These are phyloP conservation scores for Ganoderma lucidum DNA, from an alignment of 1,284 basidiomycete genomes.

Conservation along the genomic window DNA sequence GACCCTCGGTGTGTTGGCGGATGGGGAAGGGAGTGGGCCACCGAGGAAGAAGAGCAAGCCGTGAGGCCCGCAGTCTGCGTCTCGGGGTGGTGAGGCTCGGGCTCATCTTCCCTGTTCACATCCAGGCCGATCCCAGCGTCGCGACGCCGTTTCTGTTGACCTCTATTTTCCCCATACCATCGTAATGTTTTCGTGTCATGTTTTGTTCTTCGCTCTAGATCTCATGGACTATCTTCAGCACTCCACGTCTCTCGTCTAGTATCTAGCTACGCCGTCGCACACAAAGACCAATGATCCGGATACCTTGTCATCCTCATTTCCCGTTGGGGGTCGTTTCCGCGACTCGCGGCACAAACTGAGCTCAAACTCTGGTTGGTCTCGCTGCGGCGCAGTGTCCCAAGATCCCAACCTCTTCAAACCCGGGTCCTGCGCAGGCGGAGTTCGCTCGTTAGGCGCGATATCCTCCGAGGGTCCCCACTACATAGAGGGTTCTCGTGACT, in stretches of 20 bases:
- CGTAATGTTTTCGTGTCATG: background rate
- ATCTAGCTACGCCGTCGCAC: background rate
- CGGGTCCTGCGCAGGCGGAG: background rate
- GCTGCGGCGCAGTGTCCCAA: background rate
- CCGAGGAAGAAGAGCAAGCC: conserved; percentile 14
- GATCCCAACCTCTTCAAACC: background rate
- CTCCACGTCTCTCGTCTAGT: background rate
- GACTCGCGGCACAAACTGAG: background rate
- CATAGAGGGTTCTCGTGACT: background rate
- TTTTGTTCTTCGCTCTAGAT: background rate
- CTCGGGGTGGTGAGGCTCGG: background rate
- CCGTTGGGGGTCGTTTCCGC: background rate
- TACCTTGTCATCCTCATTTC: background rate
- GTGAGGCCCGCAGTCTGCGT: conserved; percentile 8
- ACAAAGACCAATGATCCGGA: background rate
- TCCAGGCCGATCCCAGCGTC: background rate
- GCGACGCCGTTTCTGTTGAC: background rate
- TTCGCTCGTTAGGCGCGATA: background rate
- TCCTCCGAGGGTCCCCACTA: too few species aligned
- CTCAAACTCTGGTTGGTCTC: background rate
- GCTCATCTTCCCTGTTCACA: background rate
- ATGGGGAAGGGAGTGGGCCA: background rate
- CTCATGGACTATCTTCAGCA: background rate
- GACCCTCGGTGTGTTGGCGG: background rate
- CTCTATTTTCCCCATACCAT: background rate